Conservation (phyloP, 768 basidiomycete genomes). For the Boletus tomentosulus region DNA sequence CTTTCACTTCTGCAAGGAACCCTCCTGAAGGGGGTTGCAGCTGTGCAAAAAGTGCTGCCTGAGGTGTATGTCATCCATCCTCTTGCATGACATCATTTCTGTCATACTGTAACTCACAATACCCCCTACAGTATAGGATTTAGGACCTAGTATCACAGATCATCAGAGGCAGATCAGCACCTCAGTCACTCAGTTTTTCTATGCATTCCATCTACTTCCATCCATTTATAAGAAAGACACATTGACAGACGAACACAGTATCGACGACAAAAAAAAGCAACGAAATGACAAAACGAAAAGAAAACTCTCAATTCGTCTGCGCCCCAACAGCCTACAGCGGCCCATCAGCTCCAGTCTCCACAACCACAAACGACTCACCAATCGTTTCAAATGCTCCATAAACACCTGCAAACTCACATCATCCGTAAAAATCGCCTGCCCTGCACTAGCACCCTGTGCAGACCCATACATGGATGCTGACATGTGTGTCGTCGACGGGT, state of each 20-base stretch:
- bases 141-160: too few relatives aligned
- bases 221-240: background rate
- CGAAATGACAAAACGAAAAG: background rate
- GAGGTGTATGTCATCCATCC: too few relatives aligned
- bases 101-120: too few relatives aligned
- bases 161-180: too few relatives aligned
- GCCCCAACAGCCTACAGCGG: constrained; percentile 57
- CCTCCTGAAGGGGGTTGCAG: too few relatives aligned
- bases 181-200: too few relatives aligned
- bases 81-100: too few relatives aligned
- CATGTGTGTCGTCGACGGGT: constrained; percentile 98
- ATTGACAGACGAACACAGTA: constrained; percentile 16
- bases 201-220: too few relatives aligned
- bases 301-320: constrained; percentile 50
- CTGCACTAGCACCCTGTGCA: constrained; percentile 57
- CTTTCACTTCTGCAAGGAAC: too few relatives aligned
- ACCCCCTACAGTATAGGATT: too few relatives aligned
- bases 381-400: constrained; percentile 94
- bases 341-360: background rate
- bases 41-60: too few relatives aligned
- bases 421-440: constrained; percentile 97
- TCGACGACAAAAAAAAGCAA: background rate
- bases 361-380: constrained; percentile 49
- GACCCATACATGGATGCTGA: constrained; percentile 87
- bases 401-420: constrained; percentile 97